These are phyloP conservation scores for Rhodosporidiobolus sp. DNA, from an alignment of 768 basidiomycete genomes.

Conservation along the genomic window DNA sequence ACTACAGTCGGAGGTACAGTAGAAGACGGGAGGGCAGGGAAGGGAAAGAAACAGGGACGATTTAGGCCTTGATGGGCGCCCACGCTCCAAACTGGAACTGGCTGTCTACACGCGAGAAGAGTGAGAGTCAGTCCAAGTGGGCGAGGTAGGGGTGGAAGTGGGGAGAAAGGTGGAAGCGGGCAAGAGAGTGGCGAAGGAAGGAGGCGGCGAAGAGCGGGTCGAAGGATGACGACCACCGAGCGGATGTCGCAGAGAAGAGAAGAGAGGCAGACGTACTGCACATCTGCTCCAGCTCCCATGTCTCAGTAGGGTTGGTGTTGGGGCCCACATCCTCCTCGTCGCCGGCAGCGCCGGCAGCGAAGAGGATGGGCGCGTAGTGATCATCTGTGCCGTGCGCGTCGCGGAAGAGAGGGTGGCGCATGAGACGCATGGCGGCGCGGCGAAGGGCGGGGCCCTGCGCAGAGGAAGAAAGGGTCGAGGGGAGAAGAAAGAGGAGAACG, in stretches of 20 bases:
- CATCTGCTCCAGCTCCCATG: slow-evolving; percentile 43
- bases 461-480: neutral
- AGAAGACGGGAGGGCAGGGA: too few relatives aligned
- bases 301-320: slow-evolving; percentile 38
- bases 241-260: too few relatives aligned
- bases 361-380: slow-evolving; percentile 41
- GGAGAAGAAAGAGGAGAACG: neutral
- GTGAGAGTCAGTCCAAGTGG: too few relatives aligned
- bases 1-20: too few relatives aligned
- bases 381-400: slow-evolving; percentile 43
- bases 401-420: slow-evolving; percentile 26
- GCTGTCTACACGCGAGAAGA: too few relatives aligned
- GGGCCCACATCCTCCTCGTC: slow-evolving; percentile 30
- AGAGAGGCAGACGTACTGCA: too few relatives aligned
- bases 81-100: slow-evolving; percentile 41
- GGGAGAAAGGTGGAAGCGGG: neutral
- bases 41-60: too few relatives aligned
- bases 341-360: slow-evolving; percentile 40
- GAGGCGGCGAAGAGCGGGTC: neutral
- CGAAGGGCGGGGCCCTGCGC: slow-evolving; percentile 13
- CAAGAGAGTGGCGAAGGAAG: neutral
- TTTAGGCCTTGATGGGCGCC: slow-evolving; percentile 1
- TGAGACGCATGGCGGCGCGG: slow-evolving; percentile 14
- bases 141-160: too few relatives aligned
- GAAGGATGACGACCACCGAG: too few relatives aligned